Evolutionary conservation across 345 rosid genomes (phyloP).

Genomic region (Eucalyptus marginata): DNA sequence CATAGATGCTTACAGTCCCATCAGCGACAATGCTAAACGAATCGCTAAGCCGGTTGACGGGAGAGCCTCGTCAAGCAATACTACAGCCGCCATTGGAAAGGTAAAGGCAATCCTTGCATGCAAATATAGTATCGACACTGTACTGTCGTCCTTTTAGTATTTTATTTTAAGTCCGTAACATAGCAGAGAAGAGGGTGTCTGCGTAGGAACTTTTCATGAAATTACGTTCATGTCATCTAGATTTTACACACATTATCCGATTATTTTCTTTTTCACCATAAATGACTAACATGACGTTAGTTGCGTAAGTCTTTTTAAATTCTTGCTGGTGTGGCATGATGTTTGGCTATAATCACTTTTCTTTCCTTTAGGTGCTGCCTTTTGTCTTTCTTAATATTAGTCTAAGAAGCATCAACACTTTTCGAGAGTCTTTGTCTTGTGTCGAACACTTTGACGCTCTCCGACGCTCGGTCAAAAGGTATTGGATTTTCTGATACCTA

Average conservation of each 20-base stretch:
- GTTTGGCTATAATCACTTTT: neutral
- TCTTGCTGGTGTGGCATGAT: neutral
- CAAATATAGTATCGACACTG: neutral
- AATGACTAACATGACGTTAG: neutral
- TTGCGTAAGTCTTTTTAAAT: neutral
- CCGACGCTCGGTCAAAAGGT: fast-evolving
- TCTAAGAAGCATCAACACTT: neutral
- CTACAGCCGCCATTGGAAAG: conserved; percentile 24
- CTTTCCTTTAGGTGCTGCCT: neutral
- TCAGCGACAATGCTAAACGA: conserved; percentile 31
- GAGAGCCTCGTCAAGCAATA: too few relatives aligned
- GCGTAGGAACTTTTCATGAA: neutral
- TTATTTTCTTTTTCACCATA: neutral
- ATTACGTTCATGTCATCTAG: neutral
- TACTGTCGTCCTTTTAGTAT: neutral
- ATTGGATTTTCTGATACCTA: fast-evolving
- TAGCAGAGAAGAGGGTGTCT: neutral
- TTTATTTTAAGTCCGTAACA: neutral
- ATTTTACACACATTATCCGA: neutral
- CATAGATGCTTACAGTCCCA: conserved; percentile 25
- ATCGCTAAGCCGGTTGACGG: conserved; percentile 14
- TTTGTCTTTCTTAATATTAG: neutral
- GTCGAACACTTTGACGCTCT: fast-evolving
- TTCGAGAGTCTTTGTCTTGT: fast-evolving
- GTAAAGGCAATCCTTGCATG: neutral